Base-by-base conservation (phyloP, 1,284 basidiomycete genomes). In the Mycena citricolor region DNA sequence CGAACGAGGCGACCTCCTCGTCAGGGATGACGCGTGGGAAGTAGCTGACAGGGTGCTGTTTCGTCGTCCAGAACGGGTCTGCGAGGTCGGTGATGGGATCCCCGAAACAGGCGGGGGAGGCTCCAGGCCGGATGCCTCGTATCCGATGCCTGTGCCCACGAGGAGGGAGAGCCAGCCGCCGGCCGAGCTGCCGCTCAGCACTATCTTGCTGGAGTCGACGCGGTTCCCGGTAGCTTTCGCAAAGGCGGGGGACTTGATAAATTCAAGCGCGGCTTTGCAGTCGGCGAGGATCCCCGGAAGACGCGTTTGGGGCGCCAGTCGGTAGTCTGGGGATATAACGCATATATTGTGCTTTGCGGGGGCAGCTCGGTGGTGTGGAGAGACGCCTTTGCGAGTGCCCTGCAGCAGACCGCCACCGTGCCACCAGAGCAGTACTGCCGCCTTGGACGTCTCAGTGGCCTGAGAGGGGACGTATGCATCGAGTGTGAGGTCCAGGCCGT, bases 241-340 rank as follows among this genome's bases (percentile, higher is more conserved):
- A 40, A 68, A 68, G 5, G 44, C 44, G 1, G 51, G 26, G 2
- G 61, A 59, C 12, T 50, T 54, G n/a, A 68, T 36, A 44, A 61
- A 68, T 17, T 58, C 55, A 42, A 68, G 51, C 13, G 67, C 65
- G 8, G 57, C 55, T 32, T 55, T 56, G 44, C 65, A 67, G 44
- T 69, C 67, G 2, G 62, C 52, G 4, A 68, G 57, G 14, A 69
- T 65, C 0, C 47, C 59, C 3, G 67, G 67, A 8, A 69, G 42
- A 16, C 63, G 59, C 3, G 64, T 64, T 53, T 69, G 67, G 8
- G 66, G 67, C 1, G 67, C 67, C 5, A 68, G 61, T 1, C 67
- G 60, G 39, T 69, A 69, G 47, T 69, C 67, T 3, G 62, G 54
- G 13, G 64, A 66, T 10, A 68, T 49, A 13, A 69, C 26, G 43